A percentile compares a stretch with the other conserved stretches of the same genome.
phyloP scores from a whole-genome alignment of 1,139 yeast genomes.

The Geotrichum phurueaensis region DNA sequence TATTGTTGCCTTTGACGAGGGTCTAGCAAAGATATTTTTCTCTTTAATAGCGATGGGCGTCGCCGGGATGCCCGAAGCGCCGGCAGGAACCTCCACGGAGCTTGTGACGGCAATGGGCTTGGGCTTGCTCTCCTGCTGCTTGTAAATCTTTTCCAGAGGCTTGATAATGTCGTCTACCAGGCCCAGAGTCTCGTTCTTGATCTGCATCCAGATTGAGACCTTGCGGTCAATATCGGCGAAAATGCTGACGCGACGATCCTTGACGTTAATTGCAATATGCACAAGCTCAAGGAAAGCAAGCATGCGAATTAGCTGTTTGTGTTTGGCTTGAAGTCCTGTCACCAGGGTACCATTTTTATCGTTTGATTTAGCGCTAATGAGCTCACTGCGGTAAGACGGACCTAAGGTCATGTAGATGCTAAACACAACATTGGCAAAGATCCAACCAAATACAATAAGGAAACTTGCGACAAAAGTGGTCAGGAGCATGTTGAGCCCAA shows the following conservation, averaged over 20 bases:
- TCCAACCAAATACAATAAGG: slow-evolving; percentile 49
- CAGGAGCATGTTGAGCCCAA: slow-evolving; percentile 39
- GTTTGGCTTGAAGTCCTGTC: slow-evolving; percentile 54
- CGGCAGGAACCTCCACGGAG: neutral
- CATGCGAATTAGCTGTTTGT: slow-evolving; percentile 47
- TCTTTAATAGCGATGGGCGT: slow-evolving; percentile 10
- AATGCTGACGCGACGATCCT: slow-evolving; percentile 33
- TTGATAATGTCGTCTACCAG: slow-evolving; percentile 20
- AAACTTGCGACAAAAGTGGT: slow-evolving; percentile 40
- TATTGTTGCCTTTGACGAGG: slow-evolving; percentile 15
- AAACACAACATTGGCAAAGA: slow-evolving; percentile 55
- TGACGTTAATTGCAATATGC: slow-evolving; percentile 30
- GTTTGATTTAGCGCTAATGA: slow-evolving; percentile 59
- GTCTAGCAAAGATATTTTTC: slow-evolving; percentile 19
- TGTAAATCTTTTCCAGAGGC: slow-evolving; percentile 12
- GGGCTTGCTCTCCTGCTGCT: slow-evolving; percentile 16
- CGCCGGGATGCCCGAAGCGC: neutral
- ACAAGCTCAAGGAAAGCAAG: slow-evolving; percentile 39
- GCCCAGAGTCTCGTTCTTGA: slow-evolving; percentile 24
- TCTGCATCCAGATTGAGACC: slow-evolving; percentile 25
- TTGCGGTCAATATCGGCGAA: slow-evolving; percentile 34
- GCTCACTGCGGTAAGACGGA: slow-evolving; percentile 68
- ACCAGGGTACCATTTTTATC: slow-evolving; percentile 62
- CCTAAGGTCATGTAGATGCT: slow-evolving; percentile 76
- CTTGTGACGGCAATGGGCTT: slow-evolving; percentile 8